These are phyloP conservation scores for Botrytis pseudocinerea DNA, from an alignment of 2,329 filamentous ascomycete genomes.

Conservation along the genomic window DNA sequence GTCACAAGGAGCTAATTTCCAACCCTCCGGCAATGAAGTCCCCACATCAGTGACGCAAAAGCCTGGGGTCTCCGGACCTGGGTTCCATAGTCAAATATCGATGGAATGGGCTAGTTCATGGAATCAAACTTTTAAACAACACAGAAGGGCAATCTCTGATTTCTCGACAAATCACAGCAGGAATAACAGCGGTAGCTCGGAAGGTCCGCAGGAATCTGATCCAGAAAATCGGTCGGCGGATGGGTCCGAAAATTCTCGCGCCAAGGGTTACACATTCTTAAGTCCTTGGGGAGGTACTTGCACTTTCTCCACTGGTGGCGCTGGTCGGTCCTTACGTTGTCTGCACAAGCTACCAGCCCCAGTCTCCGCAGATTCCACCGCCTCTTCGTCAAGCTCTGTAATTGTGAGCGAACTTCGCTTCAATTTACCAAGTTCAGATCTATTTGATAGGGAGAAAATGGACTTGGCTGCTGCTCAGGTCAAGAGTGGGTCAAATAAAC, in stretches of 20 bases:
- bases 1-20: not conserved
- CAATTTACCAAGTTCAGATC: constrained; percentile 69
- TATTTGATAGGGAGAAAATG: constrained; percentile 42
- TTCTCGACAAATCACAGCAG: constrained; percentile 27
- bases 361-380: constrained; percentile 32
- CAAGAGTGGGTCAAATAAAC: constrained; percentile 17
- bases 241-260: constrained; percentile 25
- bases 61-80: constrained; percentile 19
- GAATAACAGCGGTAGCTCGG: constrained; percentile 29
- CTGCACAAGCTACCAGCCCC: constrained; percentile 65
- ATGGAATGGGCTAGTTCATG: constrained; percentile 48
- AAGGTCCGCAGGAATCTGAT: constrained; percentile 14
- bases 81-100: constrained; percentile 55
- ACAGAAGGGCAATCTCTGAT: constrained; percentile 35
- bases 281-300: constrained; percentile 88
- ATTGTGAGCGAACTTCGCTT: constrained; percentile 82
- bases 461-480: constrained; percentile 19
- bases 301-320: constrained; percentile 77
- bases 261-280: constrained; percentile 70
- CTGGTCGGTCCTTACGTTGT: constrained; percentile 73
- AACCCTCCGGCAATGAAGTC: constrained; percentile 16
- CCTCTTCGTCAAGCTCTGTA: constrained; percentile 27
- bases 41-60: constrained; percentile 15
- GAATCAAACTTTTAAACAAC: constrained; percentile 33
- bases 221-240: constrained; percentile 17